Evolutionary conservation across 305 asterid species (phyloP), one percentile per base, ranked within the genome.

Genomic region (Fraxinus albicans): DNA sequence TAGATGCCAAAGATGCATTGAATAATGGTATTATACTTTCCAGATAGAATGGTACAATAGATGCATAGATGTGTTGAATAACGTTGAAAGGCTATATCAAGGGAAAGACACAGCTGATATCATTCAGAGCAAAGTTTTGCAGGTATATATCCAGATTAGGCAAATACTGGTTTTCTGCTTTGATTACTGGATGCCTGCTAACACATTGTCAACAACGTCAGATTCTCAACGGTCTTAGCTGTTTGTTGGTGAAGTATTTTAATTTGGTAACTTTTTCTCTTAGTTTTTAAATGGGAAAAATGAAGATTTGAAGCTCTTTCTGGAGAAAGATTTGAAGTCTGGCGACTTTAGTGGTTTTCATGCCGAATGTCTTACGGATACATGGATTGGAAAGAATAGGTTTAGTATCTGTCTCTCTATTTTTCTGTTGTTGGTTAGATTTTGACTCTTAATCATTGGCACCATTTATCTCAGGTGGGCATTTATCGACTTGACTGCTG

Each of bases 311-410:
- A 93, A 90, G 92, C 86, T 88, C 87, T 86, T 88, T 19, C 76
- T 88, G 79, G 92, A 92, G 89, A 94, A 90, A 87, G 93, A 89
- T 88, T 84, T 96, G 87, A 94, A 91, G 90, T 91, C 97, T 86
- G 97, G 93, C 74, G 92, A 92, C 87, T 90, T 95, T 47, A 88
- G 90, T 77, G 98, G 98, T 53, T 87, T 89, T 83, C 97, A 93
- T 87, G 91, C 97, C 53, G 99, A 95, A 74, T 96, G 99, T 84
- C 96, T 96, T 83, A 91, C 97, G 15, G 99, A 96, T 89, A 87
- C 94, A 72, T 96, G 98, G 98, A 92, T 95, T 81, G 99, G 98
- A 86, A 93, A 89, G 82, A 86, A 92, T 81, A 93, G 99, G 99
- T 96, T 85, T 40, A 76, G 25, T 67, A 60, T 60, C 82, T 60